These are phyloP conservation scores for Aspergillus uvarum DNA, from an alignment of 2,329 filamentous ascomycete genomes.

Conservation along the genomic window DNA sequence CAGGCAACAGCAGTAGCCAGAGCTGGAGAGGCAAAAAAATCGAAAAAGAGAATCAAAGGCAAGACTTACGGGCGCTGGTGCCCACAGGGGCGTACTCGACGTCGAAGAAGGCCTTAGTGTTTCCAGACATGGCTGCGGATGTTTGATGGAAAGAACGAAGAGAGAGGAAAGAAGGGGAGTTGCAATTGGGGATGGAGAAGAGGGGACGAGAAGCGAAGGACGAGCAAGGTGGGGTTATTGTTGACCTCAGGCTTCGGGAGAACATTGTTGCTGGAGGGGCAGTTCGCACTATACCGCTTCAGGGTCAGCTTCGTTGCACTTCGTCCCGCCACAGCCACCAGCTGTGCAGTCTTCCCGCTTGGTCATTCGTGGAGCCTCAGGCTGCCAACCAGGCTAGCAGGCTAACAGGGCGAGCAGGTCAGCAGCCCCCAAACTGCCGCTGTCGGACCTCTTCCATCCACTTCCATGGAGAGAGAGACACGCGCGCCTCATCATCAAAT, in stretches of 20 bases:
- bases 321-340: slow-evolving; percentile 19
- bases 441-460: background rate
- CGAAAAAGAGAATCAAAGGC: slow-evolving; percentile 8
- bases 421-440: background rate
- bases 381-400: background rate
- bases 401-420: background rate
- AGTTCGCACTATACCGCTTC: slow-evolving; percentile 23
- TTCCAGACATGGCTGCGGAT: slow-evolving; percentile 67
- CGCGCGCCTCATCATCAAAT: background rate
- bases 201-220: slow-evolving; percentile 39
- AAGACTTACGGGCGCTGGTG: slow-evolving; percentile 30
- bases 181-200: slow-evolving; percentile 35
- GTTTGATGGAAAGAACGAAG: slow-evolving; percentile 61
- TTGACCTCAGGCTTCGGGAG: slow-evolving; percentile 41
- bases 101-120: slow-evolving; percentile 71
- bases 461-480: background rate
- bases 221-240: slow-evolving; percentile 47
- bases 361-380: background rate
- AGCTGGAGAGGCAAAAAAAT: slow-evolving; percentile 16
- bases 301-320: slow-evolving; percentile 20
- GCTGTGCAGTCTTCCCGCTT: slow-evolving; percentile 13
- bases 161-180: slow-evolving; percentile 33
- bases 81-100: slow-evolving; percentile 57
- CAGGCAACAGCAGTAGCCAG: background rate
- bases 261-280: slow-evolving; percentile 44